Evolutionary conservation across 1,139 yeast genomes (phyloP).

Genomic region (Kluyveromyces marxianus): DNA sequence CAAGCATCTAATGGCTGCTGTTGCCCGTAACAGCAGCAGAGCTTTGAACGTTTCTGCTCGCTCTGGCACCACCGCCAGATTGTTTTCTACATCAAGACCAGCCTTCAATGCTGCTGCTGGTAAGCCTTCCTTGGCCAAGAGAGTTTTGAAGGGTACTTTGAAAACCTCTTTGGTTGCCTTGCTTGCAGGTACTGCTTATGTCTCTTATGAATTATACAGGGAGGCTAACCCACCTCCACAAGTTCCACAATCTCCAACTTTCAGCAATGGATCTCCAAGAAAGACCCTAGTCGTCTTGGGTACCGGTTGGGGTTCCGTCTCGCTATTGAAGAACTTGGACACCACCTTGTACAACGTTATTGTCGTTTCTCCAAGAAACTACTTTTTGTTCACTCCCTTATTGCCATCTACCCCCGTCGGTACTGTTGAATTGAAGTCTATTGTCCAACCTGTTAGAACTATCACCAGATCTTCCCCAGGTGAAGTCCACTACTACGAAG

Average conservation of each 20-base stretch:
- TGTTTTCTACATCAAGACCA: neutral
- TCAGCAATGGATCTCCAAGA: constrained; percentile 65
- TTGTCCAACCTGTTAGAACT: constrained; percentile 76
- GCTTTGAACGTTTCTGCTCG: no score
- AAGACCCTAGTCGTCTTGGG: constrained; percentile 87
- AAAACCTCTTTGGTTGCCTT: constrained; percentile 35
- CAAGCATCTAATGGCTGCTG: no score
- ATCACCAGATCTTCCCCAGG: constrained; percentile 67
- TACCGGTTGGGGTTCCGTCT: constrained; percentile 90
- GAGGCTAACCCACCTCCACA: constrained; percentile 60
- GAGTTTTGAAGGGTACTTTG: constrained; percentile 28
- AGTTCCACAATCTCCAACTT: constrained; percentile 49
- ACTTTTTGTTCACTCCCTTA: constrained; percentile 88
- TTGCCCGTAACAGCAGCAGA: no score
- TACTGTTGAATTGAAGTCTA: constrained; percentile 82
- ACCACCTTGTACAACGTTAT: constrained; percentile 82
- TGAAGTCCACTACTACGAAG: constrained; percentile 81
- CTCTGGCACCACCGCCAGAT: neutral
- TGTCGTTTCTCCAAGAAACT: constrained; percentile 88
- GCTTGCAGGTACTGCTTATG: constrained; percentile 39
- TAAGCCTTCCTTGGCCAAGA: constrained; percentile 23
- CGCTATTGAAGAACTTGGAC: constrained; percentile 76
- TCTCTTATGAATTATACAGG: constrained; percentile 49
- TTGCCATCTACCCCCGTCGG: constrained; percentile 94
- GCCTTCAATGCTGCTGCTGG: neutral